Conservation (phyloP, 2,329 filamentous ascomycete species). For the Fusarium pseudocircinatum region DNA sequence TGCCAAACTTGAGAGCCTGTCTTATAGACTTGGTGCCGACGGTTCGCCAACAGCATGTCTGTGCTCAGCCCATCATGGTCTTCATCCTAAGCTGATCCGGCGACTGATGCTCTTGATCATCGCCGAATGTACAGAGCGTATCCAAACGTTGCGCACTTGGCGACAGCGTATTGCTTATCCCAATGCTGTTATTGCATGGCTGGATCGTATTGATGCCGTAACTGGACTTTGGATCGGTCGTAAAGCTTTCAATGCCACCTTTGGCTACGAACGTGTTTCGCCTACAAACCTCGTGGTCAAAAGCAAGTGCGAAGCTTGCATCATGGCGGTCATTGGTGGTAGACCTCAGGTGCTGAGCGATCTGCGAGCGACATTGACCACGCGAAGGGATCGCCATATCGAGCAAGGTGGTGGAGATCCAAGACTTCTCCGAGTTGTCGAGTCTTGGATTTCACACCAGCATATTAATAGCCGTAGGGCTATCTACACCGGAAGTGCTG, state of each 20-base stretch:
- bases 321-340: constrained; percentile 60
- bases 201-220: constrained; percentile 41
- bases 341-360: constrained; percentile 54
- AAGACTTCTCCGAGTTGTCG: constrained; percentile 52
- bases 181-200: constrained; percentile 31
- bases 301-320: constrained; percentile 62
- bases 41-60: constrained; percentile 48
- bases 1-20: constrained; percentile 40
- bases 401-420: constrained; percentile 39
- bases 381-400: constrained; percentile 45
- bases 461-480: constrained; percentile 5
- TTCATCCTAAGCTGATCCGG: constrained; percentile 57
- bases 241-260: constrained; percentile 48
- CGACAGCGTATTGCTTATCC: constrained; percentile 20
- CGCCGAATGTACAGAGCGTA: constrained; percentile 52
- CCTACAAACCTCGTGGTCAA: constrained; percentile 41
- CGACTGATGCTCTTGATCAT: constrained; percentile 55
- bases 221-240: constrained; percentile 52
- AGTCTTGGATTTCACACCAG: constrained; percentile 55
- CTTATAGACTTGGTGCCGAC: constrained; percentile 22
- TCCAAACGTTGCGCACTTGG: constrained; percentile 43
- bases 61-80: constrained; percentile 52
- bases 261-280: constrained; percentile 44
- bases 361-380: constrained; percentile 55
- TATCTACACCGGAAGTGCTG: constrained; percentile 16